phyloP scores from a whole-genome alignment of 805 yeast species.

The Ogataea thermomethanolica region DNA sequence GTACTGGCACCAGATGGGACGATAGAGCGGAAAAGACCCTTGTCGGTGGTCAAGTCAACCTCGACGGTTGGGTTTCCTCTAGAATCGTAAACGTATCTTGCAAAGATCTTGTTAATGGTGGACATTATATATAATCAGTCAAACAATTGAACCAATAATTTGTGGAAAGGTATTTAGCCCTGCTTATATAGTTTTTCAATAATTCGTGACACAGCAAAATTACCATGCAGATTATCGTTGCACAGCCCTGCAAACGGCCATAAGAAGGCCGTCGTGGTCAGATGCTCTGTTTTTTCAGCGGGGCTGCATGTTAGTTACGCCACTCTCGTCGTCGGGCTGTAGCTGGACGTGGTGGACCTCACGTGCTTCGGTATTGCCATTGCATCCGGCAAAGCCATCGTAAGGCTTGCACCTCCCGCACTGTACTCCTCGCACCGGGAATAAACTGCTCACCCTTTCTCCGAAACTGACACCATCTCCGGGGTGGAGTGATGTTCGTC shows the following conservation, averaged over 20 bases:
- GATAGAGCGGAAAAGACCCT: constrained; percentile 93
- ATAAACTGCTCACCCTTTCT: constrained; percentile 7
- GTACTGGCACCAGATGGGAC: constrained; percentile 99
- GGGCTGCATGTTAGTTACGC: too few relatives aligned
- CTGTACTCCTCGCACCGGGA: constrained; percentile 4
- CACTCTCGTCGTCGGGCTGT: too few relatives aligned
- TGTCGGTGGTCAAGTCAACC: constrained; percentile 90
- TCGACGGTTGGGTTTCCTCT: constrained; percentile 99
- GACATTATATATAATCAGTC: constrained; percentile 25
- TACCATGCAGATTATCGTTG: constrained; percentile 2
- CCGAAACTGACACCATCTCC: constrained; percentile 8
- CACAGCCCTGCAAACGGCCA: constrained; percentile 12
- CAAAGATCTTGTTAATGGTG: constrained; percentile 79
- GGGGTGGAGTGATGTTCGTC: constrained; percentile 2
- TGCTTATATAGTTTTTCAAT: constrained; percentile 7
- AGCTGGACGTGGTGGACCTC: neutral
- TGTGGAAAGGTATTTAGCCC: constrained; percentile 2
- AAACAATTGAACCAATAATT: neutral
- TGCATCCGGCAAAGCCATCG: too few relatives aligned
- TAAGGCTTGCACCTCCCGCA: neutral
- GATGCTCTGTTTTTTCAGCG: neutral
- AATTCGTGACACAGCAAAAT: constrained; percentile 11
- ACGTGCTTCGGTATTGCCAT: neutral
- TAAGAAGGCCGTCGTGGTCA: constrained; percentile 8
- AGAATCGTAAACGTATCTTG: constrained; percentile 98